These are phyloP conservation scores for Kuraishia borneana DNA, from an alignment of 805 yeast species.

Conservation along the genomic window DNA sequence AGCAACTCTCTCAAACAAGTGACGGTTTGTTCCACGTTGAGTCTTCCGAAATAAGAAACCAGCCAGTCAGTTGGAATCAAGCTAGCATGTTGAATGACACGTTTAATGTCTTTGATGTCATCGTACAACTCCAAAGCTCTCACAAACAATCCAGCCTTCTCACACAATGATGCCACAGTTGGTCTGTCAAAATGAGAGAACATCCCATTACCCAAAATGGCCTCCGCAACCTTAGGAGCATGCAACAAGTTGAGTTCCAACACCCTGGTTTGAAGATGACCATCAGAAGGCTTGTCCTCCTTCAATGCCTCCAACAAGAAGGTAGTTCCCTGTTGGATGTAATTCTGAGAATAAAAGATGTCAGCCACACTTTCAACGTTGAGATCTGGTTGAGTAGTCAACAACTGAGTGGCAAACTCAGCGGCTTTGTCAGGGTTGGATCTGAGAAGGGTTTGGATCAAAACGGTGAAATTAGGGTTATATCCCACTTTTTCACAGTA, in stretches of 20 bases:
- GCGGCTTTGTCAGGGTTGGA: constrained; percentile 97
- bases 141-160: constrained; percentile 91
- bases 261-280: constrained; percentile 89
- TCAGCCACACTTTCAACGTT: constrained; percentile 86
- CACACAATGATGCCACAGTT: constrained; percentile 84
- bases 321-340: constrained; percentile 96
- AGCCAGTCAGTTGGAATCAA: constrained; percentile 90
- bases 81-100: constrained; percentile 83
- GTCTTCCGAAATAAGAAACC: constrained; percentile 82
- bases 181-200: constrained; percentile 93
- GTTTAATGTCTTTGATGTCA: constrained; percentile 88
- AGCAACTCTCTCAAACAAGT: constrained; percentile 82
- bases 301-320: constrained; percentile 91
- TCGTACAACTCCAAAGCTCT: constrained; percentile 95
- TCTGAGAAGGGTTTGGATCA: constrained; percentile 84
- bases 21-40: constrained; percentile 88
- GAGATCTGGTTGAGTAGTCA: constrained; percentile 50
- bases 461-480: constrained; percentile 80
- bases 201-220: constrained; percentile 91
- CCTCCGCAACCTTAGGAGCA: constrained; percentile 99
- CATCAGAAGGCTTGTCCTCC: constrained; percentile 88
- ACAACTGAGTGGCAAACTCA: constrained; percentile 85
- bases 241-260: constrained; percentile 86
- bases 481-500: constrained; percentile 84
- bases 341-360: constrained; percentile 87